Evolutionary conservation across 805 yeast species (phyloP), one percentile per base, ranked within the genome.

Genomic region (Ogataea sp.): DNA sequence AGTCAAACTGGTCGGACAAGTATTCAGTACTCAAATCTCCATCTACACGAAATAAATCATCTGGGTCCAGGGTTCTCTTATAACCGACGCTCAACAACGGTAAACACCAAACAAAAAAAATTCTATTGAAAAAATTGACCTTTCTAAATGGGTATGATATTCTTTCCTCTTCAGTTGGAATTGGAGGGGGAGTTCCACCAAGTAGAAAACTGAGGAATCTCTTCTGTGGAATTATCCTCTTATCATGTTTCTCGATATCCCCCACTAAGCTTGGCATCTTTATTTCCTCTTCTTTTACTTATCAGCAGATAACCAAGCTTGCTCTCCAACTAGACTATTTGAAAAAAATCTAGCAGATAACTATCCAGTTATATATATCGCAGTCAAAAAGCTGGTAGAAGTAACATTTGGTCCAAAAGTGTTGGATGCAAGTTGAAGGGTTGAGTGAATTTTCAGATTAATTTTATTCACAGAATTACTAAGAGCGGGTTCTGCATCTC

Each of bases 21-120:
- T 48, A 50, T 23, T 73, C 72, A 29, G 73, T 70, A 33, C 67
- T 61, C 51, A 65, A 58, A 15, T 55, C 64, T 4, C 56, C 57
- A n/a, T 66, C 65, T 44, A 75, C 57, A 40, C 56, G 58, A 49
- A 56, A 83, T 44, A 83, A 56, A 60, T 84, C 93, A 36, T 73
- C 71, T 2, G 83, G 78, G 39, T 73, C 76, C 36, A 84, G 62
- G 0, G 87, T 80, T 50, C 94, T 67, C 53, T 72, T 75, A 56
- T 84, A 84, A 8, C 94, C 93, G 7, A 72, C 71, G 18, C 61
- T 59, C 65, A 85, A 58, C 24, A 83, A 47, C 1, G 90, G 90
- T 16, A 60, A 39, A 29, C 82, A 64, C 93, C 94, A 84, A 69
- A 78, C 67, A 52, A 81, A 77, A 44, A 77, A 72, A 0, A 67